A percentile compares a stretch with the other conserved stretches of the same genome.
Evolutionary conservation across 2,329 filamentous ascomycete species (phyloP).

Genomic region (Shiraia sp.): DNA sequence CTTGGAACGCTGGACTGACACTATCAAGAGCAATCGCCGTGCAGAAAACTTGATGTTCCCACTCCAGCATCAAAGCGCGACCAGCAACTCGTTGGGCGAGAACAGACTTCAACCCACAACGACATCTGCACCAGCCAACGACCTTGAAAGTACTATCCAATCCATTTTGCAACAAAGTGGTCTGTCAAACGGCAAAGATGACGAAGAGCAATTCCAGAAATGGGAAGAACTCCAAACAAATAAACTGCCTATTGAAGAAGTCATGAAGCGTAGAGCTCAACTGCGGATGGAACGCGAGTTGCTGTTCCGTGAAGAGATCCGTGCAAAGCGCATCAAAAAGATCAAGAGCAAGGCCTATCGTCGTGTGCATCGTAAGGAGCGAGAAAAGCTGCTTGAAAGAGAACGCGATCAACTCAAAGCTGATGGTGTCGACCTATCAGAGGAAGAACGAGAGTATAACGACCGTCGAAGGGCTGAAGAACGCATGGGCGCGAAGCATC

Average conservation of each 20-base stretch:
- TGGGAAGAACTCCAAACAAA: slow-evolving; percentile 72
- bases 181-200: slow-evolving; percentile 64
- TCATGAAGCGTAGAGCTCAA: slow-evolving; percentile 72
- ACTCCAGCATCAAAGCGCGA: slow-evolving; percentile 68
- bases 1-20: slow-evolving; percentile 88
- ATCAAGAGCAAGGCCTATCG: slow-evolving; percentile 98
- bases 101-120: slow-evolving; percentile 65
- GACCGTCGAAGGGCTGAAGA: slow-evolving; percentile 81
- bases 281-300: slow-evolving; percentile 81
- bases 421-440: slow-evolving; percentile 63
- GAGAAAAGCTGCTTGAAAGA: slow-evolving; percentile 61
- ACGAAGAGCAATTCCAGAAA: slow-evolving; percentile 68
- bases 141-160: slow-evolving; percentile 84
- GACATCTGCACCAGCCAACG: slow-evolving; percentile 68
- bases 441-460: slow-evolving; percentile 66
- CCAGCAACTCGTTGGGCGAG: slow-evolving; percentile 62
- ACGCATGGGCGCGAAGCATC: slow-evolving; percentile 81
- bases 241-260: slow-evolving; percentile 71
- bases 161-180: slow-evolving; percentile 90
- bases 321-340: slow-evolving; percentile 93
- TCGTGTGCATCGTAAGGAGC: slow-evolving; percentile 83
- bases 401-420: slow-evolving; percentile 63
- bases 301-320: slow-evolving; percentile 84
- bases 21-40: slow-evolving; percentile 89
- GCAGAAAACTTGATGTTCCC: slow-evolving; percentile 92